Evolutionary conservation across 257 asterid species (phyloP), one percentile per base, ranked within the genome.

Genomic region (Gentiana dahurica): DNA sequence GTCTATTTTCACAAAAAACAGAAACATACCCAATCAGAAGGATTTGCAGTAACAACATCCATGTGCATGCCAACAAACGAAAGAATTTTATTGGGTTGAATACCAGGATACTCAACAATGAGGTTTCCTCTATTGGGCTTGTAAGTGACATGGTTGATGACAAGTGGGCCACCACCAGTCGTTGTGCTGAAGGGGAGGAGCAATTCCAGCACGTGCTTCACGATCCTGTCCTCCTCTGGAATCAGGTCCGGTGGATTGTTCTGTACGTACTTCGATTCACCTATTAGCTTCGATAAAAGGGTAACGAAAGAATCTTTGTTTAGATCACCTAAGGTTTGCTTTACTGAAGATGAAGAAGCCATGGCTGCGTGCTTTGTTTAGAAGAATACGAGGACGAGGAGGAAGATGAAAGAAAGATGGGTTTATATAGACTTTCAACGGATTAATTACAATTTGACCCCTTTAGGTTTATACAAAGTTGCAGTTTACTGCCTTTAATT

Each of bases 11-110:
- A 47, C 12, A 57, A 15, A 41, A 39, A 37, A 54, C 10, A 2
- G 24, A 39, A 56, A 58, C 64, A 48, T 65, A 89, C 98, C 98
- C 98, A 91, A 64, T 91, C 94, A 55, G 80, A 65, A 65, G 92
- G 95, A 57, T 81, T 85, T 6, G 98, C 96, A 47, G 98, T 87
- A 66, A 91, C 96, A 47, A 91, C 98, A 71, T 87, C 98, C 98
- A 91, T 91, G 61, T 91, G 98, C 98, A 91, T 91, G 11, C 98
- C 98, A 10, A 91, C 98, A 59, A 91, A 91, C 2, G 98, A 91
- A 70, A 91, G 44, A 67, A 87, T 49, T 57, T 78, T 82, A 6
- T 87, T 86, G 9, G 94, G 92, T 58, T 77, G 72, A 60, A 94
- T 82, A 54, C 98, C 98, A 2, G 96, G 98, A 46, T 82, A 90